Base-by-base conservation (phyloP, 2,329 filamentous ascomycete species). In the Apiospora phragmitis region DNA sequence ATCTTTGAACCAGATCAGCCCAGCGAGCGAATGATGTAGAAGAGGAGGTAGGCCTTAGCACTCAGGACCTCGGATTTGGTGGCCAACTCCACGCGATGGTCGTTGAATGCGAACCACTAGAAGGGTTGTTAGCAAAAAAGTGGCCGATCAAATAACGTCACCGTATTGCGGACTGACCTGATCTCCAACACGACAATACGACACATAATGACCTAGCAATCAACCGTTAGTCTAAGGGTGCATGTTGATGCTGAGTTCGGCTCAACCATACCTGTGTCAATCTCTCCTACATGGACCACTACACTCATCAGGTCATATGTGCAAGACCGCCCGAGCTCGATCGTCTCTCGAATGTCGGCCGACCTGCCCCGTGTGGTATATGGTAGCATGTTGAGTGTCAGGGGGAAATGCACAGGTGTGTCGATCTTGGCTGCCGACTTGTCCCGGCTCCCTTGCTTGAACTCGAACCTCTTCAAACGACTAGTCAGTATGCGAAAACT, bases 61-160 rank as follows among this genome's bases (percentile, higher is more conserved):
- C 88, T 89, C 55, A 98, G 86, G 3, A 98, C 95, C 71, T 98
- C 94, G 6, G 92, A 93, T 78, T 96, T 92, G 65, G 90, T 90
- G 2, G 94, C 95, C 70, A 95, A 79, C 72, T 95, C 93, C 32
- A 98, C 95, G 79, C 94, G 94, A 80, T 96, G 95, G 79, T 98
- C 95, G 78, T 98, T 97, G 82, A 98, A 98, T 70, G 93, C 90
- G 80, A 97, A 97, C 95, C 95, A 98, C 88, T 97, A 74, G 8
- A 21, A 72, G 79, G 4, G 14, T 51, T 41, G 9, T 73, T 76
- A 68, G 43, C 43, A 35, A 21, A 49, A 49, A 45, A 24, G 16
- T 24, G 49, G 2, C 16, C 68, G 45, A 62, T 69, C 35, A 47
- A 32, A 67, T 16, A 69, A 51, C 45, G 62, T 41, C 47, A 55